Evolutionary conservation across 2,329 filamentous ascomycete genomes (phyloP).

Genomic region (Hirsutella minnesotensis): DNA sequence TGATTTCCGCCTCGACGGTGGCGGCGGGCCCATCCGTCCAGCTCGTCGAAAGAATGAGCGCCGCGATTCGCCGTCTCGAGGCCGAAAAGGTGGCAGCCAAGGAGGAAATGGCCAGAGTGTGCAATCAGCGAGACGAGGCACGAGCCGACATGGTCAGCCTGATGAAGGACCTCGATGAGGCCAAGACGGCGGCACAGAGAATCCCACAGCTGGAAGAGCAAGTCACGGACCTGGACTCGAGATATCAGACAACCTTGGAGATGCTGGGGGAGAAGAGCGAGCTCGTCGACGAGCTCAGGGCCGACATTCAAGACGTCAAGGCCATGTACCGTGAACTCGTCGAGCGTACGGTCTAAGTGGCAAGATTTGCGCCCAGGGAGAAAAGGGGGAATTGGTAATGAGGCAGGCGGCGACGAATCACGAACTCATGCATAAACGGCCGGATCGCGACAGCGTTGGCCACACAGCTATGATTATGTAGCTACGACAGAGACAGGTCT

Average conservation of each 20-base stretch:
- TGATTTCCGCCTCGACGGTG: conserved; percentile 79
- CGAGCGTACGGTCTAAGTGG: conserved; percentile 65
- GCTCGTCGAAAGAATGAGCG: conserved; percentile 91
- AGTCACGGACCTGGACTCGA: conserved; percentile 54
- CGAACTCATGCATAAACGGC: neutral
- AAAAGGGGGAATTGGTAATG: neutral
- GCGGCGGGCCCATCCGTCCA: conserved; percentile 88
- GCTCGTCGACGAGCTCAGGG: conserved; percentile 76
- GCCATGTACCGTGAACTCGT: conserved; percentile 91
- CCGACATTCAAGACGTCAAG: conserved; percentile 88
- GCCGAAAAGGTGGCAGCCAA: conserved; percentile 80
- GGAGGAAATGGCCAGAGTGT: conserved; percentile 73
- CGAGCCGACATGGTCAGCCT: conserved; percentile 80
- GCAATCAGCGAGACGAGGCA: conserved; percentile 81
- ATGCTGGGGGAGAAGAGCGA: conserved; percentile 97
- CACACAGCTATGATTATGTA: too few species aligned
- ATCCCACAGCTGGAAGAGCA: conserved; percentile 56
- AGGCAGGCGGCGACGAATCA: neutral
- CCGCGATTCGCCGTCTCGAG: conserved; percentile 80
- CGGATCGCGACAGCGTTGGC: neutral
- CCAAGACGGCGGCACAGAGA: conserved; percentile 45
- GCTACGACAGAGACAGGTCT: conserved; percentile 27
- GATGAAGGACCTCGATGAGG: conserved; percentile 75
- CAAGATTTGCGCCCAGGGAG: neutral
- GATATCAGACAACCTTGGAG: conserved; percentile 86